Percentiles rank a stretch among this genome's conserved stretches.
These are phyloP conservation scores for Leishmania major DNA, from an alignment of 208 protist genomes.

Conservation along the genomic window DNA sequence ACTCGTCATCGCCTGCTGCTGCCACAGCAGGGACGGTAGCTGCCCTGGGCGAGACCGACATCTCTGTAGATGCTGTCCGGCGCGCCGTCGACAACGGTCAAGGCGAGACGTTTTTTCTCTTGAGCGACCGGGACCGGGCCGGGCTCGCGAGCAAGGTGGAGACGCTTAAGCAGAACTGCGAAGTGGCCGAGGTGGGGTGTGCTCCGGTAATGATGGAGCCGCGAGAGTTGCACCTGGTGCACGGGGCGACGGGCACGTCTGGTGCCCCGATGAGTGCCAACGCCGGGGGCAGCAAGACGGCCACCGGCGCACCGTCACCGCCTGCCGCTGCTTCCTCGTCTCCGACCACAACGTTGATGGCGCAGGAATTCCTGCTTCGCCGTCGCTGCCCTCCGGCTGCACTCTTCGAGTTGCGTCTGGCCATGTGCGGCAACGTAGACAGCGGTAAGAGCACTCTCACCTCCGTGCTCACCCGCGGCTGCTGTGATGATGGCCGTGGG, in stretches of 20 bases:
- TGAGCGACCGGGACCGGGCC: conserved; percentile 32
- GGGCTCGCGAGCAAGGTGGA: conserved; percentile 38
- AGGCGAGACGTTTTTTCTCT: conserved; percentile 71
- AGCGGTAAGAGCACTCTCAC: conserved; percentile 93
- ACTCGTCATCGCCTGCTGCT: neutral
- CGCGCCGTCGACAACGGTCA: conserved; percentile 52
- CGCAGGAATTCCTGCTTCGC: conserved; percentile 80
- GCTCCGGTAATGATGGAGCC: conserved; percentile 52
- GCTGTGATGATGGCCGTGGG: conserved; percentile 89
- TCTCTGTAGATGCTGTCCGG: conserved; percentile 42
- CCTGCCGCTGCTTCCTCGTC: neutral
- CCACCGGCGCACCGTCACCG: neutral
- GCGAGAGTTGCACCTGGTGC: conserved; percentile 42
- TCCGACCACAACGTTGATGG: conserved; percentile 34
- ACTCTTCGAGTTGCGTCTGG: conserved; percentile 87
- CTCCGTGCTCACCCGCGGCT: conserved; percentile 90
- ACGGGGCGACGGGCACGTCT: neutral
- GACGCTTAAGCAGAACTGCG: conserved; percentile 38
- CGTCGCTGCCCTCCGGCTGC: conserved; percentile 37
- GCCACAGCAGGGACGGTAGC: neutral
- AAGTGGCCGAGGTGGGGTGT: conserved; percentile 33
- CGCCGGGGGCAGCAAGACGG: neutral
- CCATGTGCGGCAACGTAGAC: conserved; percentile 95
- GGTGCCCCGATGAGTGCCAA: neutral
- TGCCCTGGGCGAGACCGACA: conserved; percentile 32